Evolutionary conservation across 202 grass and related monocot genomes (phyloP), one percentile per base, ranked within the genome.

Genomic region (Saccharum hybrid): DNA sequence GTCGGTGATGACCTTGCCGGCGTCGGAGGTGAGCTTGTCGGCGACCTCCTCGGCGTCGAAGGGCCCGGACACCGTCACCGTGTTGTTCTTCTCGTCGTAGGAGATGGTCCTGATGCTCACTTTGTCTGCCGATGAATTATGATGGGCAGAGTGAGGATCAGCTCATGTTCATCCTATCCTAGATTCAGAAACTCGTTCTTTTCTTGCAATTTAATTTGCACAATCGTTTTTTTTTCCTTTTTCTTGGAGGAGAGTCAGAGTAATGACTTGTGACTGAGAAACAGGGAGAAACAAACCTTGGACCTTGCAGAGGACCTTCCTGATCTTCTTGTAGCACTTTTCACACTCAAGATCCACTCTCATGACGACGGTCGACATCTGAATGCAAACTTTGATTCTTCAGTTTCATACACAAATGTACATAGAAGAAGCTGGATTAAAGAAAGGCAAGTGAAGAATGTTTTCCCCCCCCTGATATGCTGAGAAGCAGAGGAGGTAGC

Each of bases 311-410:
- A 98, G 74, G 81, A 88, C 79, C 73, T 91, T 94, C 75, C 88
- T 88, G 76, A 98, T 98, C 85, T 98, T 94, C 67, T 90, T 93
- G 82, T 83, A 86, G 86, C 95, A 98, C 40, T 28, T 60, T 14
- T 80, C 71, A 3, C 95, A 98, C 9, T 87, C 88, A 23, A 98
- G 92, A 79, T 98, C 90, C n/a, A 98, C 92, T 73, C 42, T 87
- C 82, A 98, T 84, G 43, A 93, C 77, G 6, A 98, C 62, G 6
- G 90, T 93, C 15, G 88, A 77, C 73, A 89, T 75, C 95, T 98
- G 79, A 52, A 45, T 39, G 16, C 48, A 18, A 74, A 74, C 51
- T 48, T 4, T 41, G 5, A 6, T 42, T 7, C 11, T 61, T 65
- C 26, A 22, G 18, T 39, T 10, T 3, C 8, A 60, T 19, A 59